Evolutionary conservation across 495 filamentous ascomycete species (phyloP), one percentile per base, ranked within the genome.

Genomic region (Pyronema domesticum): DNA sequence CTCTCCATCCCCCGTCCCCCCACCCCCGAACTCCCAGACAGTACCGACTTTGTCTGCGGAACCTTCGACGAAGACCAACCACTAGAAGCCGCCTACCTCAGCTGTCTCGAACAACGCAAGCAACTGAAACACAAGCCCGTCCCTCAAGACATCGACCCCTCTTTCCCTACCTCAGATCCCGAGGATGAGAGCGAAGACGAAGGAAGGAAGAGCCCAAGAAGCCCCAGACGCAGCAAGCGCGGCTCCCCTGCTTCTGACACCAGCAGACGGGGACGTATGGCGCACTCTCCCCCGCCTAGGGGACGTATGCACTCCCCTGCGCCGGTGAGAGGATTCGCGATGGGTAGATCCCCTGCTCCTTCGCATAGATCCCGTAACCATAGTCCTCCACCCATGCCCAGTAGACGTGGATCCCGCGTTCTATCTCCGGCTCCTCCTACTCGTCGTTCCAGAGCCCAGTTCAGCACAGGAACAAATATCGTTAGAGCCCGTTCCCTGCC

Each of bases 11-110:
- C 10, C 63, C 83, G 81, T 35, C 75, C 83, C 45, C 74, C 74
- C 11, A 86, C 85, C 0, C 86, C 86, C 9, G 85, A 94, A 55
- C 71, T 96, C 7, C 91, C 91, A 8, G 91, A 98, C 68, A 94
- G 87, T 68, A 95, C 88, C 39, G 93, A 96, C 67, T 98, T 98
- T 63, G 91, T 98, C 19, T 95, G 91, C 64, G 91, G 91, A 48
- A 98, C 91, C 11, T 72, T 98, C 14, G 91, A 96, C 62, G 91
- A 98, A 65, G 91, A 98, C 65, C 81, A 86, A 49, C 83, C 86
- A n/a, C 68, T 96, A 39, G 91, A 98, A 65, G 83, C 85, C 56
- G 89, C 85, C 2, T 98, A 95, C 66, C 77, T 94, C 46, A 85
- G 85, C 9, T 85, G 82, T 58, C 73, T 91, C 54, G 85, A 91